A percentile compares a stretch with the other conserved stretches of the same genome.
Evolutionary conservation across 495 filamentous ascomycete species (phyloP).

Genomic region (Neurospora sp.): DNA sequence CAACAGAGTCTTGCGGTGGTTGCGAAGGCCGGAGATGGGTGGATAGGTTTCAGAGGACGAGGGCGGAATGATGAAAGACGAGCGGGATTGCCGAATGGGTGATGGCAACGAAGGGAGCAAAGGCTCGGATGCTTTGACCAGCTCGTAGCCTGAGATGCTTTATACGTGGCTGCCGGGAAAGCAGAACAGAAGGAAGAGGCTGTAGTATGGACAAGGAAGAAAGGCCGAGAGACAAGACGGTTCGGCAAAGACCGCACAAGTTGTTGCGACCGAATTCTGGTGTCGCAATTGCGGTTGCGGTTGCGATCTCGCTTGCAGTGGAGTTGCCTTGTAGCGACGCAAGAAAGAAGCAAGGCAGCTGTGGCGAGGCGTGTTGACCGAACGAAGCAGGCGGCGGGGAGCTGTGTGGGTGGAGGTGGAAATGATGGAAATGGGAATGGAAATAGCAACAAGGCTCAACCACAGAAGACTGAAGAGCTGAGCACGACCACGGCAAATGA

Average conservation of each 20-base stretch:
- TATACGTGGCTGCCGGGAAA: neutral
- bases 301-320: neutral
- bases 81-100: neutral
- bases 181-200: neutral
- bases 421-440: neutral
- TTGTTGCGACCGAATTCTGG: neutral
- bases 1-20: neutral
- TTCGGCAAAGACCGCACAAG: neutral
- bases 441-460: neutral
- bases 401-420: neutral
- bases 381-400: neutral
- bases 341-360: neutral
- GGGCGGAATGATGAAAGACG: neutral
- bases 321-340: neutral
- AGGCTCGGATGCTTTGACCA: neutral
- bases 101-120: neutral
- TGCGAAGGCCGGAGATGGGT: neutral
- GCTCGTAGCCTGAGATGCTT: neutral
- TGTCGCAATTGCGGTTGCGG: neutral
- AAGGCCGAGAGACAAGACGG: constrained; percentile 2
- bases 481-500: neutral
- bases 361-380: neutral
- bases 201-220: constrained; percentile 6
- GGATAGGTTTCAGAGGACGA: neutral
- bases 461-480: neutral